phyloP scores from a whole-genome alignment of 768 basidiomycete genomes.

The Mycena haematopus region DNA sequence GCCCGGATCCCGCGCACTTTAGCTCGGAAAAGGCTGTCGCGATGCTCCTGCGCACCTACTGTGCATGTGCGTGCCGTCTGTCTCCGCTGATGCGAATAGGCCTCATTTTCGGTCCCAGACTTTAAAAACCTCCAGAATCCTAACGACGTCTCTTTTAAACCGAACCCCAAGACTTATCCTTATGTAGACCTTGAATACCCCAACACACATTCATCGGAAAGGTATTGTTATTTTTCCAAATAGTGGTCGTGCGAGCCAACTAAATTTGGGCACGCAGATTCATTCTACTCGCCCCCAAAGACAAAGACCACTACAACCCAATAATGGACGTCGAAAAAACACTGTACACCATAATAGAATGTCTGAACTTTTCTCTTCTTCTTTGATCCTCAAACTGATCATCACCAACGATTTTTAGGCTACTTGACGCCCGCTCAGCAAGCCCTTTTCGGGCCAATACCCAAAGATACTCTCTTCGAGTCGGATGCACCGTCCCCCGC shows the following conservation, averaged over 20 bases:
- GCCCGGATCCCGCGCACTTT: constrained; percentile 56
- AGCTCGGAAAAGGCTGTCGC: constrained; percentile 73
- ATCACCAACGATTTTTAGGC: constrained; percentile 43
- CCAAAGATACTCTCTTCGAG: constrained; percentile 51
- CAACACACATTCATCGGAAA: constrained; percentile 70
- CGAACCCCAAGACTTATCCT: constrained; percentile 67
- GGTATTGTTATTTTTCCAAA: constrained; percentile 47
- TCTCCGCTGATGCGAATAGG: constrained; percentile 10
- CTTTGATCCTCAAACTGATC: constrained; percentile 13
- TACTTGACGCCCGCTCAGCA: constrained; percentile 75
- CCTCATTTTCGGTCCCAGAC: constrained; percentile 49
- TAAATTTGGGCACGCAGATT: constrained; percentile 52
- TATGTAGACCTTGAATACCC: constrained; percentile 80
- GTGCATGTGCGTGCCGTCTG: constrained; percentile 58
- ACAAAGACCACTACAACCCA: constrained; percentile 88
- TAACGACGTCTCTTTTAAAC: constrained; percentile 67
- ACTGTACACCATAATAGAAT: constrained; percentile 74
- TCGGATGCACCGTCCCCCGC: constrained; percentile 40
- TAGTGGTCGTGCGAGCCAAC: constrained; percentile 3
- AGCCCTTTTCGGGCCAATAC: constrained; percentile 70
- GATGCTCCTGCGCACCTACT: constrained; percentile 69
- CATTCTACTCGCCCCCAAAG: constrained; percentile 79
- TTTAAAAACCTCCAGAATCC: constrained; percentile 73
- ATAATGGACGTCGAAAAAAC: constrained; percentile 79
- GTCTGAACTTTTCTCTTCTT: constrained; percentile 43